Evolutionary conservation across 2,329 filamentous ascomycete genomes (phyloP).

Genomic region (Myriangium duriaei): DNA sequence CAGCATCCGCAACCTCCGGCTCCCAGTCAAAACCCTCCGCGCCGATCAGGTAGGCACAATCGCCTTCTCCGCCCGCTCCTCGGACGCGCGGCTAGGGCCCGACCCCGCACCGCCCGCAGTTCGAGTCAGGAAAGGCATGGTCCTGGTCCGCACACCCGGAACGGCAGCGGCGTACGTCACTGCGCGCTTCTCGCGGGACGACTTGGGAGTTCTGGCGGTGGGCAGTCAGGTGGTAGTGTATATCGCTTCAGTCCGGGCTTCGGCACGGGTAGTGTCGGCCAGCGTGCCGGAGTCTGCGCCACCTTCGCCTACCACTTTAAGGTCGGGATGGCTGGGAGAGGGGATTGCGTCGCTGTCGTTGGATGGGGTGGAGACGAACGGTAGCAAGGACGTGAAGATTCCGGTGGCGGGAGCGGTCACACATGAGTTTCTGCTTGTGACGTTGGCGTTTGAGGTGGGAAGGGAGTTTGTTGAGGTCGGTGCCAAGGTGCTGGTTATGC

Average conservation of each 20-base stretch:
- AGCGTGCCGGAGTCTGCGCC: constrained; percentile 18
- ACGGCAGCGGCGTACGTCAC: constrained; percentile 39
- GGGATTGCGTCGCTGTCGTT: constrained; percentile 25
- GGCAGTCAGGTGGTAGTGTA: constrained; percentile 71
- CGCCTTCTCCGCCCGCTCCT: constrained; percentile 51
- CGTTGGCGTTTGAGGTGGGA: constrained; percentile 54
- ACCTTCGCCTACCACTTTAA: constrained; percentile 1
- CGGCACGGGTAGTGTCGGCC: constrained; percentile 55
- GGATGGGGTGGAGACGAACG: no score
- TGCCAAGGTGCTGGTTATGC: constrained; percentile 57
- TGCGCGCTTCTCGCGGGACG: constrained; percentile 55
- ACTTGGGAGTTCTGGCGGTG: constrained; percentile 49
- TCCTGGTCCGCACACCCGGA: constrained; percentile 51
- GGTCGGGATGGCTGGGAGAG: constrained; percentile 12
- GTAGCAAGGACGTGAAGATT: no score
- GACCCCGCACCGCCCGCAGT: constrained; percentile 18
- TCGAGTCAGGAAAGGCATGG: constrained; percentile 64
- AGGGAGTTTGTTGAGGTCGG: constrained; percentile 64
- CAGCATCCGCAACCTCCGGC: constrained; percentile 75
- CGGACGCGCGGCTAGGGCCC: constrained; percentile 24
- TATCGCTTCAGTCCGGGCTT: constrained; percentile 71
- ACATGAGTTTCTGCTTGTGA: constrained; percentile 36
- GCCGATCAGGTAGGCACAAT: constrained; percentile 83
- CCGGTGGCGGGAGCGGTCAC: constrained; percentile 17
- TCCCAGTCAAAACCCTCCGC: constrained; percentile 65